These are phyloP conservation scores for Allium sativum DNA, from an alignment of 106 monocot genomes.

Conservation along the genomic window DNA sequence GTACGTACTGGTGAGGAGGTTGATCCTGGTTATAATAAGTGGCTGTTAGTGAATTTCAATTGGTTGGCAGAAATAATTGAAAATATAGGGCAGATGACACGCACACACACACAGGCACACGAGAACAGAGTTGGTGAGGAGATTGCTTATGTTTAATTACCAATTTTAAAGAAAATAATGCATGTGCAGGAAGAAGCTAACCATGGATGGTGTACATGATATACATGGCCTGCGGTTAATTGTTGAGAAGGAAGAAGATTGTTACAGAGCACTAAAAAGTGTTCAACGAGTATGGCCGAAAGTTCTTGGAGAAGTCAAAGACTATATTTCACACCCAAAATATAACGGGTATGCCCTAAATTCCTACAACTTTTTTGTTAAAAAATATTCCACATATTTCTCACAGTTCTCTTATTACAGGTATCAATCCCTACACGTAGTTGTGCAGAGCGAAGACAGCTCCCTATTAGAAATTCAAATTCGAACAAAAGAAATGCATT, in stretches of 20 bases:
- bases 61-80: too few species aligned
- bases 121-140: too few species aligned
- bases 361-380: not conserved
- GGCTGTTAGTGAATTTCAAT: too few species aligned
- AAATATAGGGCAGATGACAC: too few species aligned
- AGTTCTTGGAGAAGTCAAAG: constrained; percentile 54
- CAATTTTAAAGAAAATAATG: not conserved
- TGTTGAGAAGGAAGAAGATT: constrained; percentile 73
- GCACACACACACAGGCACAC: too few species aligned
- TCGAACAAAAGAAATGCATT: constrained; percentile 88
- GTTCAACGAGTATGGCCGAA: constrained; percentile 74
- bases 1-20: too few species aligned
- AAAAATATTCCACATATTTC: too few species aligned
- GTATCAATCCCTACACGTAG: constrained; percentile 82
- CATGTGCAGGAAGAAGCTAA: constrained; percentile 35
- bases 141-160: too few species aligned
- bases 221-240: constrained; percentile 75
- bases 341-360: constrained; percentile 55
- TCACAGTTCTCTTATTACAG: constrained; percentile 16
- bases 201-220: constrained; percentile 80
- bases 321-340: constrained; percentile 76
- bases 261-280: constrained; percentile 49
- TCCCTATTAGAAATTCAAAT: constrained; percentile 80
- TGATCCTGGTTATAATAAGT: too few species aligned
- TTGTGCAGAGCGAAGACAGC: constrained; percentile 51